Evolutionary conservation across 2,329 filamentous ascomycete genomes (phyloP).

Genomic region (Diaporthe capsici): DNA sequence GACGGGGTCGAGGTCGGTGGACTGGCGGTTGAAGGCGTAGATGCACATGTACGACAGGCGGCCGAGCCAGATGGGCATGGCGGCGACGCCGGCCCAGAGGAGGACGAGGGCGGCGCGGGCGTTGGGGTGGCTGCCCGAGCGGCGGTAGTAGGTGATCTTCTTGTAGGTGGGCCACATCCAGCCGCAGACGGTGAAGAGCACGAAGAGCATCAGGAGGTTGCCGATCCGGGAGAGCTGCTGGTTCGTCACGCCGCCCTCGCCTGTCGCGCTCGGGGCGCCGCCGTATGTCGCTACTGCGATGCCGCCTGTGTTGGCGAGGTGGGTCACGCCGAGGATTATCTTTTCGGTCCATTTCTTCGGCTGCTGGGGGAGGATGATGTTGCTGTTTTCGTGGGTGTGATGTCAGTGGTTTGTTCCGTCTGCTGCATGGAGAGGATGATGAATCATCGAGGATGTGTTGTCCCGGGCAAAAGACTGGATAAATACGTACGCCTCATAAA

Average conservation of each 20-base stretch:
- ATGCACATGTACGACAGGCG: constrained; percentile 45
- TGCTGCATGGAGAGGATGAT: neutral
- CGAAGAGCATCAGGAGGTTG: constrained; percentile 45
- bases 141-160: constrained; percentile 32
- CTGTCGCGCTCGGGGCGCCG: constrained; percentile 40
- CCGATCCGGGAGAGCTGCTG: constrained; percentile 43
- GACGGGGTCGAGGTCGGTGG: constrained; percentile 44
- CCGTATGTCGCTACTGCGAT: constrained; percentile 44
- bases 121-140: constrained; percentile 40
- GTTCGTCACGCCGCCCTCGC: constrained; percentile 41
- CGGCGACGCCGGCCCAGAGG: constrained; percentile 39
- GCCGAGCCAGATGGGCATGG: constrained; percentile 45
- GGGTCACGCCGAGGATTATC: constrained; percentile 45
- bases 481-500: constrained; percentile 48
- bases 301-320: constrained; percentile 45
- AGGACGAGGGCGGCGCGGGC: constrained; percentile 42
- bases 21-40: constrained; percentile 43
- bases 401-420: neutral
- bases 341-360: constrained; percentile 41
- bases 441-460: neutral
- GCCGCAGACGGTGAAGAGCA: constrained; percentile 43
- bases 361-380: constrained; percentile 32
- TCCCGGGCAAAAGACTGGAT: neutral
- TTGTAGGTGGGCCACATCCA: constrained; percentile 45
- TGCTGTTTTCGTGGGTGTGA: neutral